A percentile compares a stretch with the other conserved stretches of the same genome.
Evolutionary conservation across 805 yeast genomes (phyloP).

Genomic region (Clavispora asparagi): DNA sequence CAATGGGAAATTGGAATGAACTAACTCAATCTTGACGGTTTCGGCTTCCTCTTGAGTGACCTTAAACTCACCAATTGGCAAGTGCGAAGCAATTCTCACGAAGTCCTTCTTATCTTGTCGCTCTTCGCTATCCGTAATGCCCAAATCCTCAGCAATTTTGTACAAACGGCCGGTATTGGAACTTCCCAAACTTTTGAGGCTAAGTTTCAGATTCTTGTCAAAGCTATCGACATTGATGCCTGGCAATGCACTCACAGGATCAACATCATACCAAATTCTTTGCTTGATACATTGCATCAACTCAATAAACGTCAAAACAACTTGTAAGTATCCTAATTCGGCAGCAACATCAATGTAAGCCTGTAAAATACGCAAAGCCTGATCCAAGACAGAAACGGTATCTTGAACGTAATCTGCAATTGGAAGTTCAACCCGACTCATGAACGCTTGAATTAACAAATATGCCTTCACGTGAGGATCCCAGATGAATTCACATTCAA

Average conservation of each 20-base stretch:
- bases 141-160: constrained; percentile 32
- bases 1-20: constrained; percentile 47
- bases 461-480: constrained; percentile 83
- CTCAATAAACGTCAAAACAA: constrained; percentile 57
- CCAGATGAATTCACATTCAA: constrained; percentile 64
- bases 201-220: constrained; percentile 6
- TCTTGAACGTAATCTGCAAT: constrained; percentile 95
- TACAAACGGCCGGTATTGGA: constrained; percentile 29
- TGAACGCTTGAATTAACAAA: constrained; percentile 65
- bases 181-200: constrained; percentile 40
- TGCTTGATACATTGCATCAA: constrained; percentile 87
- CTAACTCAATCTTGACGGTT: constrained; percentile 39
- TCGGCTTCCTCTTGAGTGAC: constrained; percentile 34
- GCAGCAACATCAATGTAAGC: constrained; percentile 88
- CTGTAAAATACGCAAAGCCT: constrained; percentile 87
- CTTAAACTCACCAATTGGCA: constrained; percentile 56
- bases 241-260: constrained; percentile 55
- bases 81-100: constrained; percentile 43
- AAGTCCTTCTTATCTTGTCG: constrained; percentile 39
- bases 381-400: constrained; percentile 88
- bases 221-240: constrained; percentile 27
- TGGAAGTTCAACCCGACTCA: constrained; percentile 72
- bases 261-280: constrained; percentile 79
- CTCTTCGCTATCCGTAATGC: constrained; percentile 24
- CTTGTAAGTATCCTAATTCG: constrained; percentile 66